phyloP scores from a whole-genome alignment of 2,329 filamentous ascomycete species.

The Corinectria fuckeliana region DNA sequence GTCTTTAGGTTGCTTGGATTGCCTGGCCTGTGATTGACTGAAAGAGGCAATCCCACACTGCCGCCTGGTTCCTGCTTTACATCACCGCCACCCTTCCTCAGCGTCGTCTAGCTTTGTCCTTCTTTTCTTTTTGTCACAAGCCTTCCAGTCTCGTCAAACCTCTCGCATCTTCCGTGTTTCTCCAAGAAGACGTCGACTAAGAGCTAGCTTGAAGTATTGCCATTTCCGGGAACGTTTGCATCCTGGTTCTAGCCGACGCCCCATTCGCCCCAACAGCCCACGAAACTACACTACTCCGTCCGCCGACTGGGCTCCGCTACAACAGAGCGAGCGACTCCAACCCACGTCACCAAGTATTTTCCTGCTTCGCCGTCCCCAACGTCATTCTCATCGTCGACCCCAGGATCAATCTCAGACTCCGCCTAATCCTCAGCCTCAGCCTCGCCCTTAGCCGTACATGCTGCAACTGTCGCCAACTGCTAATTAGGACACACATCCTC shows the following conservation, averaged over 20 bases:
- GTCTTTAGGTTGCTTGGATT: too few relatives aligned
- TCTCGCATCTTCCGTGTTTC: neutral
- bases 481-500: neutral
- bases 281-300: neutral
- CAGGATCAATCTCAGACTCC: neutral
- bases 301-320: constrained; percentile 22
- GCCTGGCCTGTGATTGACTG: constrained; percentile 1
- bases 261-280: neutral
- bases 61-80: constrained; percentile 4
- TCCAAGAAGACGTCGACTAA: neutral
- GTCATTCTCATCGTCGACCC: neutral
- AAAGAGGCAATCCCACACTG: constrained; percentile 17
- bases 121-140: constrained; percentile 1
- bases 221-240: neutral
- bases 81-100: constrained; percentile 3
- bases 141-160: neutral
- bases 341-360: constrained; percentile 19
- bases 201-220: neutral
- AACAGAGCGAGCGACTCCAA: constrained; percentile 27
- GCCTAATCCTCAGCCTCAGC: neutral
- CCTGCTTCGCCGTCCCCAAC: neutral
- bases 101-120: constrained; percentile 3
- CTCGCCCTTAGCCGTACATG: neutral
- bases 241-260: neutral
- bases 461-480: neutral